A percentile compares a stretch with the other conserved stretches of the same genome.
phyloP scores from a whole-genome alignment of 2,329 filamentous ascomycete species.

The Fusarium papillatum region DNA sequence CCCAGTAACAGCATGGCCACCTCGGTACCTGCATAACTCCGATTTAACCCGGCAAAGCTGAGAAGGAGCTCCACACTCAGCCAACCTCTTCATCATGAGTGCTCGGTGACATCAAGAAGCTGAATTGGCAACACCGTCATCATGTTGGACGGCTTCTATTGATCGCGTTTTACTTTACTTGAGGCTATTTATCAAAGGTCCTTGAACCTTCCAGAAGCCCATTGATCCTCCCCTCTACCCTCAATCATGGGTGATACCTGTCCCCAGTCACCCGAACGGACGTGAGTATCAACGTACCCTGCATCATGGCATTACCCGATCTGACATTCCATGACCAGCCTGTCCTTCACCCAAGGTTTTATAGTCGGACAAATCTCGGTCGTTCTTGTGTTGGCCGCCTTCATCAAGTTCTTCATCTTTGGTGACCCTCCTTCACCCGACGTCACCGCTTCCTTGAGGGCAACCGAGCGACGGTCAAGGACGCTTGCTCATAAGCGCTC shows the following conservation, averaged over 20 bases:
- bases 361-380: constrained; percentile 94
- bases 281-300: constrained; percentile 52
- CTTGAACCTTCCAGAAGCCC: background rate
- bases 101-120: constrained; percentile 32
- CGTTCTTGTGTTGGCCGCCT: constrained; percentile 89
- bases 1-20: constrained; percentile 34
- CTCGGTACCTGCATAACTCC: constrained; percentile 41
- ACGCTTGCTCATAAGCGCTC: constrained; percentile 84
- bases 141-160: constrained; percentile 6
- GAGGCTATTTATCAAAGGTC: background rate
- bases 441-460: constrained; percentile 80
- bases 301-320: constrained; percentile 8
- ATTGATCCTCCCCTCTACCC: background rate
- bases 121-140: constrained; percentile 6
- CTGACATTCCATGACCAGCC: constrained; percentile 58
- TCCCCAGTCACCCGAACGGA: constrained; percentile 58
- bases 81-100: constrained; percentile 25
- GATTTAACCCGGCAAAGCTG: background rate
- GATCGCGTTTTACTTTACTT: background rate
- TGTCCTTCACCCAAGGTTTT: constrained; percentile 95
- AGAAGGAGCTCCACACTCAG: constrained; percentile 11
- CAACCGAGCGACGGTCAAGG: constrained; percentile 79
- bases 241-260: constrained; percentile 58
- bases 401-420: constrained; percentile 99
- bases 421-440: constrained; percentile 91